Base-by-base conservation (phyloP, 1,139 yeast genomes). In the Schwanniomyces etchellsii region DNA sequence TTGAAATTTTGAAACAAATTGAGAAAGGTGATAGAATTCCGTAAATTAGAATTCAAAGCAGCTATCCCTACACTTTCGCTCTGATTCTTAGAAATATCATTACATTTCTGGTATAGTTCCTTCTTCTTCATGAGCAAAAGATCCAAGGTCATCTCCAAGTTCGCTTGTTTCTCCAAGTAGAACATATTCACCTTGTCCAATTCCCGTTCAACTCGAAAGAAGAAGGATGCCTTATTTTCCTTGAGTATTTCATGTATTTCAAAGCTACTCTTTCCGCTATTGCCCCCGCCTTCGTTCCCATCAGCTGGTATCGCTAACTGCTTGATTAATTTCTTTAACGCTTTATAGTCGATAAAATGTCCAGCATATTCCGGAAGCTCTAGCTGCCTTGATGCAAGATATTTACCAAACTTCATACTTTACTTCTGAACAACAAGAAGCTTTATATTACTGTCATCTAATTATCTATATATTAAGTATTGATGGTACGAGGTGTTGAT, bases 291-390 rank as follows among this genome's bases (percentile, higher is more conserved):
- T 15, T 10, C 9, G 6, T 7, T 24, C 12, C 28, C 25, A 15
- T 29, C 27, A 14, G 40, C 31, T 2, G 59, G 74, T 21, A 70
- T 64, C 4, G 84, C 81, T 33, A 81, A 55, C 30, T 77, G 81
- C 52, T 82, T 82, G 42, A 81, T 82, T 37, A 82, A 62, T 53
- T 83, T 85, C 57, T 91, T 91, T 36, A 91, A 63, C 4, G 93
- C 93, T 62, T 91, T 91, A 58, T 91, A 91, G 60, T 91, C 89
- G 53, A 91, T 89, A 61, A 91, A 91, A 53, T 85, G 83, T 29
- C 91, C 89, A 28, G 94, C 78, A 56, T 91, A 91, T 55, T 91
- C 97, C 6, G 97, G 97, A 35, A 91, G 68, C 56, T 91, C 97
- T 44, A 91, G 70, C 61, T 86, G 96, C 55, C 96, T 76, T 27